Evolutionary conservation across 768 basidiomycete species (phyloP).

Genomic region (Amanita inopinata): DNA sequence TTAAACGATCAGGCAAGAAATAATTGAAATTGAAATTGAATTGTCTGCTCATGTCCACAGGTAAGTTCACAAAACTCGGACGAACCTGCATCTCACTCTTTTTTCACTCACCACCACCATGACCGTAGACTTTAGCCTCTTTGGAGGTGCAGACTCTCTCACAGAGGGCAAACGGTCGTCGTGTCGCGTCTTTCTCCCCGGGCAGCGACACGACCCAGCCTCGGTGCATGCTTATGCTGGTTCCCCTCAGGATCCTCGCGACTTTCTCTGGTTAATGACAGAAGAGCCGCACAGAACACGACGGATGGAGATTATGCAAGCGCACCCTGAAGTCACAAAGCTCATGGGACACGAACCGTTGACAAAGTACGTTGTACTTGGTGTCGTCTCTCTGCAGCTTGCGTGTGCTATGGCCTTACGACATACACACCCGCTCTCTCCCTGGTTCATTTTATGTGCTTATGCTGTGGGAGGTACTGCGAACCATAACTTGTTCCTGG

Average conservation of each 20-base stretch:
- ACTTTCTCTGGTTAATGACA: slow-evolving; percentile 96
- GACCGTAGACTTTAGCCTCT: slow-evolving; percentile 61
- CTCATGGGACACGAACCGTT: slow-evolving; percentile 93
- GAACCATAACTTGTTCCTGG: slow-evolving; percentile 96
- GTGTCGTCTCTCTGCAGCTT: slow-evolving; percentile 75
- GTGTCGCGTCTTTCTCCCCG: slow-evolving; percentile 32
- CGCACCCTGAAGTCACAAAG: slow-evolving; percentile 91
- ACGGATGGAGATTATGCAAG: slow-evolving; percentile 83
- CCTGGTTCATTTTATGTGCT: slow-evolving; percentile 63
- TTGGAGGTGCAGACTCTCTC: slow-evolving; percentile 76
- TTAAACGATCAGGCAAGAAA: too few relatives aligned
- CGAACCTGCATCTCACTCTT: neutral
- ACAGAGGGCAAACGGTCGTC: slow-evolving; percentile 43
- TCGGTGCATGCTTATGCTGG: slow-evolving; percentile 32
- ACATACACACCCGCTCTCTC: slow-evolving; percentile 57
- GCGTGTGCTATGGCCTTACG: slow-evolving; percentile 54
- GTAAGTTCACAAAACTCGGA: neutral
- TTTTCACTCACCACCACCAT: slow-evolving; percentile 3
- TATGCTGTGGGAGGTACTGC: slow-evolving; percentile 89
- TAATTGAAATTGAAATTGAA: too few relatives aligned
- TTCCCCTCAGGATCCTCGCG: slow-evolving; percentile 66
- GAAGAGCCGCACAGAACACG: slow-evolving; percentile 94
- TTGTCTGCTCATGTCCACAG: too few relatives aligned
- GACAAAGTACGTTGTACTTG: slow-evolving; percentile 84
- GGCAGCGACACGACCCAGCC: slow-evolving; percentile 1